Base-by-base conservation (phyloP, 2,329 filamentous ascomycete genomes). In the Apiospora pterosperma region DNA sequence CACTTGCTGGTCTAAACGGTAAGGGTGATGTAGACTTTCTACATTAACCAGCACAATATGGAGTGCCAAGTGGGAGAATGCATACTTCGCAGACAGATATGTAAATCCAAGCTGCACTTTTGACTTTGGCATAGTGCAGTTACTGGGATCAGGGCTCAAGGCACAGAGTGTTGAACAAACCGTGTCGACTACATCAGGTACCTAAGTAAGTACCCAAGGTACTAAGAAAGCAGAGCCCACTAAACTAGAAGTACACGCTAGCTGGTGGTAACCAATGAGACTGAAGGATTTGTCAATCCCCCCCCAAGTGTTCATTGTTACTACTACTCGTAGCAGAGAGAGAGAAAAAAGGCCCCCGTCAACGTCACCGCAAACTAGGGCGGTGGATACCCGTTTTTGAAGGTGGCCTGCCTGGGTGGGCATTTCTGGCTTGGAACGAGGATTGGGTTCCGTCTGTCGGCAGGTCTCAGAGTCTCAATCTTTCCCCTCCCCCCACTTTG, bases 331-430 rank as follows among this genome's bases (percentile, higher is more conserved):
- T n/a, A 34, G 48, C 6, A 21, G 6, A 19, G 34, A 71, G 67
- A 67, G 67, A 69, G 61, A 68, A 62, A 65, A 62, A 55, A 62
- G 61, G 68, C 64, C 69, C 71, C 72, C 65, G 68, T 67, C 72
- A 73, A 73, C 72, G 71, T 75, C 74, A 76, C 72, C 69, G 71
- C 71, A 64, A 66, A 58, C 25, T 52, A 52, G 44, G 8, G 28
- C 10, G 48, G 48, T 55, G 48, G 48, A 55, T 28, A 25, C 48
- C 48, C 28, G 28, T 55, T 34, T 16, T 16, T 55, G 2, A n/a
- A 55, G 48, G 48, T n/a, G n/a, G n/a, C n/a, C n/a, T n/a, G n/a
- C n/a, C n/a, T n/a, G n/a, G n/a, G n/a, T 55, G 48, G 48, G 19
- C 28, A 55, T n/a, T 34, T 55, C 48, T 55, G 48, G 48, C 48